Percentiles rank a stretch among this genome's conserved stretches.
These are phyloP conservation scores for Plenodomus tracheiphilus DNA, from an alignment of 2,329 filamentous ascomycete genomes.

Conservation along the genomic window DNA sequence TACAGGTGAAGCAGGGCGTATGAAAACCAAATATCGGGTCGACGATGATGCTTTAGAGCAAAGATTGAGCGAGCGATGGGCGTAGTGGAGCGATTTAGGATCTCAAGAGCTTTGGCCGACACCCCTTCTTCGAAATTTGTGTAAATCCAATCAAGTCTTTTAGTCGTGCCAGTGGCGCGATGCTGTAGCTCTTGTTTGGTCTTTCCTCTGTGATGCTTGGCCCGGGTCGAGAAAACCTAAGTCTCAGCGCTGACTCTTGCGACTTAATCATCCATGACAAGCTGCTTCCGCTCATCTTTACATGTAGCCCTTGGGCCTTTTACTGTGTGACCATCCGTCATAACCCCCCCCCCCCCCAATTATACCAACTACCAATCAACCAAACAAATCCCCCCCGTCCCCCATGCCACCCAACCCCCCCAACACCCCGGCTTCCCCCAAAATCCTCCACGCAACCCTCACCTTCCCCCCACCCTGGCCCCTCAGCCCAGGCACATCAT, in stretches of 20 bases:
- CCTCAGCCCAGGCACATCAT: constrained; percentile 23
- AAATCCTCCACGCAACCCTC: constrained; percentile 34
- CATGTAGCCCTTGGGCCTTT: no score
- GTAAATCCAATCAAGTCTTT: constrained; percentile 8
- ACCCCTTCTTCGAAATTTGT: constrained; percentile 8
- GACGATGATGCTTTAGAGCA: background rate
- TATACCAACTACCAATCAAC: constrained; percentile 3
- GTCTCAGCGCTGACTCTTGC: no score
- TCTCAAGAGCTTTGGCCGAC: constrained; percentile 1
- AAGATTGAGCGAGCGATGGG: background rate
- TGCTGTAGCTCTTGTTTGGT: background rate
- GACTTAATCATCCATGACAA: no score
- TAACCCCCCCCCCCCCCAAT: background rate
- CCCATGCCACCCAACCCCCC: background rate
- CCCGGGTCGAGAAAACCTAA: no score
- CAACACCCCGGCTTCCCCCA: constrained; percentile 13
- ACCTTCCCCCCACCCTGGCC: constrained; percentile 18
- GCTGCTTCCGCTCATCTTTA: no score
- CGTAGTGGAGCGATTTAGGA: background rate
- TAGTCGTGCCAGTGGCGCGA: background rate
- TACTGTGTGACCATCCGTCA: no score
- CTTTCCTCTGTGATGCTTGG: background rate
- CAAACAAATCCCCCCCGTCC: constrained; percentile 20
- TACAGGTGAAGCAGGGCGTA: no score
- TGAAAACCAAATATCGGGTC: no score